A percentile compares a stretch with the other conserved stretches of the same genome.
Conservation (phyloP, 192 early-diverging fungal genomes). For the Linnemannia elongata region DNA sequence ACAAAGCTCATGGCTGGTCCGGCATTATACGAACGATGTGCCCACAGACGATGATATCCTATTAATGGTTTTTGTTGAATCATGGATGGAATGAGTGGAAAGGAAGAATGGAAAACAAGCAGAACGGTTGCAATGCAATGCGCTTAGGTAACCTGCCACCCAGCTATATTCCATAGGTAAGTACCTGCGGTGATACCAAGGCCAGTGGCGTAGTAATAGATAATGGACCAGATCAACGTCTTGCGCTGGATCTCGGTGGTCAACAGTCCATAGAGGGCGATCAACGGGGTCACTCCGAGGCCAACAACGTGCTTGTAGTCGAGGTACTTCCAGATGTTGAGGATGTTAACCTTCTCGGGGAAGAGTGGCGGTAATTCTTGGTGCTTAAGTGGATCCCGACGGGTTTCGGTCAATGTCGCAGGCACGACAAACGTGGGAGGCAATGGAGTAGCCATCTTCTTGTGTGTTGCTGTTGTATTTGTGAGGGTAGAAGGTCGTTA, state of each 20-base stretch:
- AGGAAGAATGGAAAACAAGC: not conserved
- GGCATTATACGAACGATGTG: conserved; percentile 83
- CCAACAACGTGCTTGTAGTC: conserved; percentile 80
- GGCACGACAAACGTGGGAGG: conserved; percentile 48
- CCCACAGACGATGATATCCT: conserved; percentile 89
- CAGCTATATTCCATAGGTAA: not conserved
- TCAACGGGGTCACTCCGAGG: conserved; percentile 77
- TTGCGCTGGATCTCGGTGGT: conserved; percentile 75
- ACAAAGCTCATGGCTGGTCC: conserved; percentile 71
- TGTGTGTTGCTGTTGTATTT: no score
- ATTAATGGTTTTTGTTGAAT: not conserved
- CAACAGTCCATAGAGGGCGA: conserved; percentile 84
- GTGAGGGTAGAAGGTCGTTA: not conserved
- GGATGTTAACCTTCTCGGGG: conserved; percentile 59
- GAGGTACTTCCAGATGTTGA: conserved; percentile 69
- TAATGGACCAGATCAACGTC: conserved; percentile 80
- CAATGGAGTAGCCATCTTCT: conserved; percentile 47
- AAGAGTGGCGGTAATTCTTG: conserved; percentile 47
- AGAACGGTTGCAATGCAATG: not conserved
- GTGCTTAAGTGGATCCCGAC: conserved; percentile 48
- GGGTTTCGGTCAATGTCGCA: conserved; percentile 44
- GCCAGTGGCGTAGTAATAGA: conserved; percentile 84
- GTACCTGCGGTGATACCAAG: conserved; percentile 89
- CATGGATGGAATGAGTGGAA: not conserved
- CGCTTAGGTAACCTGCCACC: conserved; percentile 2